Evolutionary conservation across 805 yeast species (phyloP).

Genomic region (Ogataea parapolymorpha): DNA sequence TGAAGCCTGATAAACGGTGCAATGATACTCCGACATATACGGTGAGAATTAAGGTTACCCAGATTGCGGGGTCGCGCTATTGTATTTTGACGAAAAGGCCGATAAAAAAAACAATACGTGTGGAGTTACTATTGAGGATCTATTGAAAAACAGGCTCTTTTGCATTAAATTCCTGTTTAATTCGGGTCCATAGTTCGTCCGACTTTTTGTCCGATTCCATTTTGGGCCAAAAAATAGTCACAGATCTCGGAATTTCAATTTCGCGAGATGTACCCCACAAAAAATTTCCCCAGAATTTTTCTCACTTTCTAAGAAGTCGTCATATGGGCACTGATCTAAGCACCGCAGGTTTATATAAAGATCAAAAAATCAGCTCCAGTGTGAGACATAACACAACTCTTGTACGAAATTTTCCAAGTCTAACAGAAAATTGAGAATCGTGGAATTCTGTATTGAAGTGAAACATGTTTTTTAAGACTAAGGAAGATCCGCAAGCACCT

Average conservation of each 20-base stretch:
- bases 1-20: not conserved
- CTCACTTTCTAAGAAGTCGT: slow-evolving; percentile 3
- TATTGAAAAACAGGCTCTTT: not conserved
- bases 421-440: slow-evolving; percentile 8
- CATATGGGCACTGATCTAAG: slow-evolving; percentile 1
- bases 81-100: not conserved
- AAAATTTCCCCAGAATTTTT: not conserved
- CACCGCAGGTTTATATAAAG: not conserved
- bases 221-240: not conserved
- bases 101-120: not conserved
- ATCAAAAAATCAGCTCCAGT: not conserved
- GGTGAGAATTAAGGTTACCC: not conserved
- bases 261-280: slow-evolving; percentile 1
- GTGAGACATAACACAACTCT: not conserved
- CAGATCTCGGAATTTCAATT: not conserved
- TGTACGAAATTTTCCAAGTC: not conserved
- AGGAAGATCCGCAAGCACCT: slow-evolving; percentile 36
- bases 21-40: not conserved
- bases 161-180: not conserved
- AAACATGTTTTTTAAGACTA: slow-evolving; percentile 34
- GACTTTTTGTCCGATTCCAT: slow-evolving; percentile 15
- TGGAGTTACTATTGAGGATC: not conserved
- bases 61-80: not conserved
- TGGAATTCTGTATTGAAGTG: slow-evolving; percentile 32
- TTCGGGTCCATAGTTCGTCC: not conserved